These are phyloP conservation scores for Rutstroemia sydowiana DNA, from an alignment of 2,329 filamentous ascomycete genomes.

Conservation along the genomic window DNA sequence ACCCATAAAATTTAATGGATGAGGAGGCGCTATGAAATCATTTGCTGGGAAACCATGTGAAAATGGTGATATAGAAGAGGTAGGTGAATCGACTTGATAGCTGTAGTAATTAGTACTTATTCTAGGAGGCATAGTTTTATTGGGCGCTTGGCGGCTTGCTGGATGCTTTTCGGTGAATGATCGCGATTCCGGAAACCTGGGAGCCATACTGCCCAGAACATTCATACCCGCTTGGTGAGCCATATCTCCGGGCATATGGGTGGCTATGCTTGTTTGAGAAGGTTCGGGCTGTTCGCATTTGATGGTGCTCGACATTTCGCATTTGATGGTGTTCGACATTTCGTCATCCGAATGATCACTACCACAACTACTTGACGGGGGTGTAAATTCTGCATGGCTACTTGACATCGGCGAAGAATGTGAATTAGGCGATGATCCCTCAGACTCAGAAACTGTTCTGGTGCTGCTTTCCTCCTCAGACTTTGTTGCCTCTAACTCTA, in stretches of 20 bases:
- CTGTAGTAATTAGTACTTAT: not conserved
- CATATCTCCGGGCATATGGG: not conserved
- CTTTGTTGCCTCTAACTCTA: conserved; percentile 33
- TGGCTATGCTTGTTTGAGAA: too few species aligned
- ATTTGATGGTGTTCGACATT: not conserved
- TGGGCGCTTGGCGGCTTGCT: not conserved
- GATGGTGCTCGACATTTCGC: not conserved
- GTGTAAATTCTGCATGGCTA: conserved; percentile 14
- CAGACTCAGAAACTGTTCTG: conserved; percentile 15
- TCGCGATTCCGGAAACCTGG: not conserved
- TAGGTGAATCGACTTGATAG: not conserved
- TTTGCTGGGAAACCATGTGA: not conserved
- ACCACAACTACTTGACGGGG: conserved; percentile 21
- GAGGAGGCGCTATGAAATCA: not conserved
- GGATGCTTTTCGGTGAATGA: not conserved
- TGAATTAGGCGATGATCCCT: conserved; percentile 13
- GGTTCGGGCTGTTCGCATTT: not conserved
- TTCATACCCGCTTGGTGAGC: not conserved
- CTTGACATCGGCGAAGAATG: conserved; percentile 19
- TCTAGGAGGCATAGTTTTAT: not conserved
- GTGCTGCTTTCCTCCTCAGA: conserved; percentile 10
- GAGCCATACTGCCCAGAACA: not conserved
- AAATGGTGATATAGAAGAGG: not conserved
- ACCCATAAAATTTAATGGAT: not conserved
- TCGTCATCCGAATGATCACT: conserved; percentile 21